Conservation (phyloP, 164 flowering plant species). For the Magnolia changhungtana region DNA sequence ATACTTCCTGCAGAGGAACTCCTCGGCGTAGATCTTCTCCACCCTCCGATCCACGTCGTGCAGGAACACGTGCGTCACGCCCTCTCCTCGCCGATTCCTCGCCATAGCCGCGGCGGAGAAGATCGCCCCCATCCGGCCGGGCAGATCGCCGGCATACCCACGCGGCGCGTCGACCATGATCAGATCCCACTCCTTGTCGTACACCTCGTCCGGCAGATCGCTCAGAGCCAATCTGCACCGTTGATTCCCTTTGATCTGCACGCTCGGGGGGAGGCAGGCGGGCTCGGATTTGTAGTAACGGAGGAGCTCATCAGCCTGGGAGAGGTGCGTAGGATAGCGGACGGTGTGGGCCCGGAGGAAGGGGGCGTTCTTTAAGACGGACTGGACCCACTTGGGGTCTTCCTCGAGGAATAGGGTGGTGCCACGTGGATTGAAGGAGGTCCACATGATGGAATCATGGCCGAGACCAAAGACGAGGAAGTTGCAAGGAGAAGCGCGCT, state of each 20-base stretch:
- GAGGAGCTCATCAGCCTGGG: slow-evolving; percentile 51
- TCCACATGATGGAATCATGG: slow-evolving; percentile 47
- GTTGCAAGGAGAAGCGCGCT: slow-evolving; percentile 25
- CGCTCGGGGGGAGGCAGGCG: slow-evolving; percentile 26
- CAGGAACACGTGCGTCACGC: slow-evolving; percentile 66
- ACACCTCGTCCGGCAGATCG: slow-evolving; percentile 52
- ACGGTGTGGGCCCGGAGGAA: slow-evolving; percentile 45
- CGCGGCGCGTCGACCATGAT: slow-evolving; percentile 86
- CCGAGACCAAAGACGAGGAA: slow-evolving; percentile 51
- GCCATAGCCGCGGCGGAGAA: slow-evolving; percentile 81
- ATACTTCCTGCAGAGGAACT: slow-evolving; percentile 60
- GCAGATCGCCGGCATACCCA: slow-evolving; percentile 43
- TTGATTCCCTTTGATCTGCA: slow-evolving; percentile 33
- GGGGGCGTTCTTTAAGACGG: slow-evolving; percentile 46
- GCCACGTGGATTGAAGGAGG: slow-evolving; percentile 36
- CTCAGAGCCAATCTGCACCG: slow-evolving; percentile 50
- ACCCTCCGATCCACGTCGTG: slow-evolving; percentile 75
- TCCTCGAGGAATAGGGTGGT: slow-evolving; percentile 58
- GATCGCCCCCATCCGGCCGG: slow-evolving; percentile 81
- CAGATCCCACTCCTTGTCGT: slow-evolving; percentile 71
- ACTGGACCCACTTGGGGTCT: slow-evolving; percentile 58
- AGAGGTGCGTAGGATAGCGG: slow-evolving; percentile 48
- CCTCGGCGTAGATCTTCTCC: slow-evolving; percentile 54
- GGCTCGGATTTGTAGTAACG: slow-evolving; percentile 28
- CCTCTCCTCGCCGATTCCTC: slow-evolving; percentile 37